phyloP scores from a whole-genome alignment of 2,329 filamentous ascomycete species.

The Phaeophleospora eucalypticola region DNA sequence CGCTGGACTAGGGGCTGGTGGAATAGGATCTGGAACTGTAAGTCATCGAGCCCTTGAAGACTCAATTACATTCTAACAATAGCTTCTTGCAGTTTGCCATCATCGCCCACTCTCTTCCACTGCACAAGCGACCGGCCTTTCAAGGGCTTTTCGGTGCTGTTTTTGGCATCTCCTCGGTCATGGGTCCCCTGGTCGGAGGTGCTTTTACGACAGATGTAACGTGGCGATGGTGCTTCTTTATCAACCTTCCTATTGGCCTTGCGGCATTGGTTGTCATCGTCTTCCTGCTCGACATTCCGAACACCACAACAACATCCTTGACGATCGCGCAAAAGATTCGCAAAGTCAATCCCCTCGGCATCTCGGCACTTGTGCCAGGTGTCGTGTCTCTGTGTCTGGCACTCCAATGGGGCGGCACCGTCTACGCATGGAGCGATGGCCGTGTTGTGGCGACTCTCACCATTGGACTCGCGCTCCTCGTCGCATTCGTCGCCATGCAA shows the following conservation, averaged over 20 bases:
- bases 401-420: slow-evolving; percentile 47
- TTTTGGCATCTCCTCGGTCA: slow-evolving; percentile 38
- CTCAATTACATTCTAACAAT: not conserved
- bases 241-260: slow-evolving; percentile 44
- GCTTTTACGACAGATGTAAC: slow-evolving; percentile 39
- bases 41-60: no score
- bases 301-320: slow-evolving; percentile 18
- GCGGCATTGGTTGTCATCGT: slow-evolving; percentile 37
- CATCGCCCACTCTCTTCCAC: slow-evolving; percentile 28
- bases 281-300: slow-evolving; percentile 36
- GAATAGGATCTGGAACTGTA: slow-evolving; percentile 32
- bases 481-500: slow-evolving; percentile 40
- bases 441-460: slow-evolving; percentile 43
- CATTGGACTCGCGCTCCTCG: slow-evolving; percentile 37
- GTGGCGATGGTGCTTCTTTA: slow-evolving; percentile 35
- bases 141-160: slow-evolving; percentile 36
- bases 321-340: slow-evolving; percentile 35
- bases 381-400: slow-evolving; percentile 46
- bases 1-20: slow-evolving; percentile 39
- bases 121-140: slow-evolving; percentile 38
- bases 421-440: slow-evolving; percentile 37
- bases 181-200: slow-evolving; percentile 45
- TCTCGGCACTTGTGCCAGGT: slow-evolving; percentile 37
- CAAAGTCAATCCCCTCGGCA: slow-evolving; percentile 46
- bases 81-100: slow-evolving; percentile 41